A percentile compares a stretch with the other conserved stretches of the same genome.
Conservation (phyloP, 371 early-diverging fungal species). For the Capniomyces stellatus region DNA sequence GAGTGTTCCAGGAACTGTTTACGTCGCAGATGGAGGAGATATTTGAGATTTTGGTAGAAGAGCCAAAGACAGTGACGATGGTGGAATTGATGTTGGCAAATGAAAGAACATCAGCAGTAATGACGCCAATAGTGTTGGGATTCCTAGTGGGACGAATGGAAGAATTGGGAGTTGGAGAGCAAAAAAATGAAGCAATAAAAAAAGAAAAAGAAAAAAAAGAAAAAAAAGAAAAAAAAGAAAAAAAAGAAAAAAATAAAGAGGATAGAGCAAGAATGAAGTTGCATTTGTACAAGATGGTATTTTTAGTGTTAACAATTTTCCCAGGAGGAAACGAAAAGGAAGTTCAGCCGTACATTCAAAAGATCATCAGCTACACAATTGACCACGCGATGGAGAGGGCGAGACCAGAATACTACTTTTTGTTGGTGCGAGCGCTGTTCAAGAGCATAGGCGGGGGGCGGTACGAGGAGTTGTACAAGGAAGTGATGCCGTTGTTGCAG, state of each 20-base stretch:
- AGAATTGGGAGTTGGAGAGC: constrained; percentile 58
- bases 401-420: constrained; percentile 79
- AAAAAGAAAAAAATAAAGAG: too few species aligned
- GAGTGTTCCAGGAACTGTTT: constrained; percentile 90
- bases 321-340: constrained; percentile 84
- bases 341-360: constrained; percentile 72
- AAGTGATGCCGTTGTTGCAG: constrained; percentile 81
- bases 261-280: constrained; percentile 73
- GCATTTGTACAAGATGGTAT: constrained; percentile 79
- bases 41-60: constrained; percentile 61
- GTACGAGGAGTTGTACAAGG: constrained; percentile 65
- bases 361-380: constrained; percentile 76
- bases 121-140: constrained; percentile 24
- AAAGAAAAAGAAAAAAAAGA: too few species aligned
- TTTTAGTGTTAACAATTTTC: constrained; percentile 82
- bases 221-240: too few species aligned
- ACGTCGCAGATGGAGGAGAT: constrained; percentile 69
- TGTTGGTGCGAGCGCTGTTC: constrained; percentile 80
- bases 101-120: constrained; percentile 32
- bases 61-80: constrained; percentile 61
- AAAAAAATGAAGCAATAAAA: too few species aligned
- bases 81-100: constrained; percentile 79
- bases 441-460: constrained; percentile 67
- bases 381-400: constrained; percentile 63
- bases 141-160: constrained; percentile 39